Percentiles rank a stretch among this genome's conserved stretches.
Evolutionary conservation across 495 filamentous ascomycete genomes (phyloP).

Genomic region (Darksidea phi): DNA sequence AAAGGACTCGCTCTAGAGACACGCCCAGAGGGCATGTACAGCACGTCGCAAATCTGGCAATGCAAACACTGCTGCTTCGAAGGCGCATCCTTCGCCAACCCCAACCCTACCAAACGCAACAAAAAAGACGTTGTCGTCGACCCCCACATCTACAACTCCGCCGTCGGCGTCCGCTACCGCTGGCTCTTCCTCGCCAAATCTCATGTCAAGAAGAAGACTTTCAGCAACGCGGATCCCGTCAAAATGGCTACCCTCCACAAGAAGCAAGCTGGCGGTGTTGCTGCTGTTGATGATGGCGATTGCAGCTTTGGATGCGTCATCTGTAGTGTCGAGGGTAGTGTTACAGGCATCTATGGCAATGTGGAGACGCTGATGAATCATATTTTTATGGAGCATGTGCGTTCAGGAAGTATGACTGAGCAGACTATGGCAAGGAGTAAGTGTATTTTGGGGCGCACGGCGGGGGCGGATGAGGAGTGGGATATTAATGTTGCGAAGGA

Average conservation of each 20-base stretch:
- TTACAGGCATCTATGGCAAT: slow-evolving; percentile 44
- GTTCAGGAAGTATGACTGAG: slow-evolving; percentile 11
- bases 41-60: slow-evolving; percentile 42
- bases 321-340: slow-evolving; percentile 46
- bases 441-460: slow-evolving; percentile 24
- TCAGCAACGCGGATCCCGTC: background rate
- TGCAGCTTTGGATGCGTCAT: slow-evolving; percentile 50
- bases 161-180: slow-evolving; percentile 48
- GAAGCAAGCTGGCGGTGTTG: background rate
- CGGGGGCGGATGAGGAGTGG: slow-evolving; percentile 30
- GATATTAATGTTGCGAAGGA: slow-evolving; percentile 31
- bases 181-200: slow-evolving; percentile 55
- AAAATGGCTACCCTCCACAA: background rate
- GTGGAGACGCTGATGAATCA: slow-evolving; percentile 50
- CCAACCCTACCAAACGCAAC: slow-evolving; percentile 17
- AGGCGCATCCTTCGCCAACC: slow-evolving; percentile 40
- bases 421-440: slow-evolving; percentile 12
- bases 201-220: slow-evolving; percentile 44
- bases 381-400: slow-evolving; percentile 37
- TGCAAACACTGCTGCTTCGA: slow-evolving; percentile 49
- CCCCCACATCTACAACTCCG: slow-evolving; percentile 34
- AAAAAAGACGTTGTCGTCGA: slow-evolving; percentile 40
- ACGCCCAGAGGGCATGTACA: slow-evolving; percentile 46
- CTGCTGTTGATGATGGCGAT: slow-evolving; percentile 11
- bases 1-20: slow-evolving; percentile 43